Base-by-base conservation (phyloP, 2,329 filamentous ascomycete species). In the Blastomyces silverae region DNA sequence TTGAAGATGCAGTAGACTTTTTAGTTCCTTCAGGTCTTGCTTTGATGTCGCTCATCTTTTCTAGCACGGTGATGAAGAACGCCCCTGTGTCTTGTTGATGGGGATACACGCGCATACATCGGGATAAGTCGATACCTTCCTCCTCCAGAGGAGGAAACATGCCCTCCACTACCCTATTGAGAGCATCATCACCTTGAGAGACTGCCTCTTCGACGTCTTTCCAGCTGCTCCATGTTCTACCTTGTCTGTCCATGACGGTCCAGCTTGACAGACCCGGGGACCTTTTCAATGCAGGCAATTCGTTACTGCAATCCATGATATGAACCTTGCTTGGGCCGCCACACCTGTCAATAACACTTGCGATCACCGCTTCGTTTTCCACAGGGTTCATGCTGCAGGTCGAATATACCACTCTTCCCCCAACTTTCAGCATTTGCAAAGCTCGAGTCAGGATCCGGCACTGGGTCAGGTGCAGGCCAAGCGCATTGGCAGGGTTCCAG, bases 331-430 rank as follows among this genome's bases (percentile, higher is more conserved):
- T 82, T 3, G 85, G 78, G 2, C 94, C 94, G 67, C 94, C 94
- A 72, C 92, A 97, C 64, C 92, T 85, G 71, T 92, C 89, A 70
- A 99, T 92, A 13, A 94, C 94, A 34, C 89, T 88, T 0, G 90
- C 87, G 66, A 99, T 82, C 20, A 97, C 92, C 7, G 94, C 89
- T 79, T 99, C 94, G 73, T 99, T 96, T 81, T 99, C 94, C 37
- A 97, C 87, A 0, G 94, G 94, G 79, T 99, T 99, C 90, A 99
- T 91, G 77, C 92, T 97, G 83, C 94, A 99, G 25, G 94, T 99
- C 2, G 93, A 97, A 80, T 97, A 99, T 62, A 99, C 93, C 37
- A 97, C 90, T 68, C 92, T 87, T 62, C 94, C 94, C 52, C 94
- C 93, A 64, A 91, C 89, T 81, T 97, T 97, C 69, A 99, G 85